Conservation (phyloP, 75 land plant species). For the Pinus albicaulis region DNA sequence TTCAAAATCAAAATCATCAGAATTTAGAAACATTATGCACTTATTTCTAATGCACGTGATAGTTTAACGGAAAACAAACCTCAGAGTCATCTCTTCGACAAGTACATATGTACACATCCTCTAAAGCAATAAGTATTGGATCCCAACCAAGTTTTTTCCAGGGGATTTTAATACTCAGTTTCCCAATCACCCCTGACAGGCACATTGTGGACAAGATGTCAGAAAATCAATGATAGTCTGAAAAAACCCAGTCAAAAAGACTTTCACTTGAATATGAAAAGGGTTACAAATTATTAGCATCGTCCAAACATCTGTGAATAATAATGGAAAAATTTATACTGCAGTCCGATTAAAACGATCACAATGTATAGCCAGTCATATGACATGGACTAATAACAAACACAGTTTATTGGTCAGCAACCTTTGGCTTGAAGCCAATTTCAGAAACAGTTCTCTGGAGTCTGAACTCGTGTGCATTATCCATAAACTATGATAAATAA, state of each 20-base stretch:
- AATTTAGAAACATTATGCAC: conserved; percentile 3
- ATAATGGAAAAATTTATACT: not conserved
- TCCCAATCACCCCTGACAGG: conserved; percentile 75
- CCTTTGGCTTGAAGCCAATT: not conserved
- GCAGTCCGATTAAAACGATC: not conserved
- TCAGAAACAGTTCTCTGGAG: not conserved
- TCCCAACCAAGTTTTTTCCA: conserved; percentile 95
- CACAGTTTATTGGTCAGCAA: not conserved
- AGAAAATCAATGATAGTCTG: not conserved
- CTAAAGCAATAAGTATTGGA: conserved; percentile 76
- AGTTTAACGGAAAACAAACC: conserved; percentile 27
- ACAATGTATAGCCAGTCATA: not conserved
- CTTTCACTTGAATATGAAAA: not conserved
- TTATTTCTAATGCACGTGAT: not conserved
- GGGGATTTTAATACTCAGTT: conserved; percentile 77
- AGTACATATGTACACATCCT: conserved; percentile 74
- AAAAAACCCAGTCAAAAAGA: not conserved
- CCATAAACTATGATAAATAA: not conserved
- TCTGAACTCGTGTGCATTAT: not conserved
- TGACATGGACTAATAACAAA: not conserved
- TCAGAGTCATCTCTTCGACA: conserved; percentile 75
- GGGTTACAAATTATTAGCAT: not conserved
- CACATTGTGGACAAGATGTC: not conserved
- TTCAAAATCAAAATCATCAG: not conserved
- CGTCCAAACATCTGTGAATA: not conserved